These are phyloP conservation scores for Saccharomycopsis guyanensis DNA, from an alignment of 805 yeast genomes.

Conservation along the genomic window DNA sequence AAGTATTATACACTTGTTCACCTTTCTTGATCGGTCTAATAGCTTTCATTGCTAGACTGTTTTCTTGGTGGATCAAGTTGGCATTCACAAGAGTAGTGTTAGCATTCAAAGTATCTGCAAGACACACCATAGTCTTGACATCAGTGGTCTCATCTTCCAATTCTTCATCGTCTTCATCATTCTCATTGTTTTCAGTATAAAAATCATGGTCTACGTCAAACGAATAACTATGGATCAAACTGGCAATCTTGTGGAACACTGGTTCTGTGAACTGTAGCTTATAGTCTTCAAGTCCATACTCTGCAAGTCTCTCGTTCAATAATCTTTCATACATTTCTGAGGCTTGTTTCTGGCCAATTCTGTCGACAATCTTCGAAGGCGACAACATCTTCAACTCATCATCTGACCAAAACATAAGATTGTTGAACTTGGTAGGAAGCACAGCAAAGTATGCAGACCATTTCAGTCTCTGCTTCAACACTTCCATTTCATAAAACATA, in stretches of 20 bases:
- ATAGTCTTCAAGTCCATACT: conserved; percentile 30
- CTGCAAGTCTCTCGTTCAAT: conserved; percentile 34
- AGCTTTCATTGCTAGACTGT: conserved; percentile 62
- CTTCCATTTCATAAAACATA: conserved; percentile 52
- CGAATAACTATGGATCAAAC: conserved; percentile 80
- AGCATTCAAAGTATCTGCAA: conserved; percentile 87
- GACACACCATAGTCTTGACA: conserved; percentile 75
- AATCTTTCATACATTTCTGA: conserved; percentile 46
- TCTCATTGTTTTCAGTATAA: conserved; percentile 23
- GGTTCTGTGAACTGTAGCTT: conserved; percentile 36
- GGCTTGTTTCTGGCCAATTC: conserved; percentile 69
- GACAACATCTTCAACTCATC: conserved; percentile 46
- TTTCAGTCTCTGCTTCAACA: conserved; percentile 36
- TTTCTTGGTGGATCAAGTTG: conserved; percentile 43
- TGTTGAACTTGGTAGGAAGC: conserved; percentile 42
- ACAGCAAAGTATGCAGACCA: conserved; percentile 72
- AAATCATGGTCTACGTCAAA: conserved; percentile 62
- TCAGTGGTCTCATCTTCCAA: conserved; percentile 32
- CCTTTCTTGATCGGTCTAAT: conserved; percentile 50
- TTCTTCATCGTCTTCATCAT: conserved; percentile 29
- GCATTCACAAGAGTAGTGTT: conserved; percentile 77
- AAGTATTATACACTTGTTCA: conserved; percentile 78
- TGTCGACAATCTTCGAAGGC: conserved; percentile 63
- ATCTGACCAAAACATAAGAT: conserved; percentile 64
- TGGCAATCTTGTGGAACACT: conserved; percentile 65